These are phyloP conservation scores for Neltuma alba DNA, from an alignment of 306 rosid genomes.

Conservation along the genomic window DNA sequence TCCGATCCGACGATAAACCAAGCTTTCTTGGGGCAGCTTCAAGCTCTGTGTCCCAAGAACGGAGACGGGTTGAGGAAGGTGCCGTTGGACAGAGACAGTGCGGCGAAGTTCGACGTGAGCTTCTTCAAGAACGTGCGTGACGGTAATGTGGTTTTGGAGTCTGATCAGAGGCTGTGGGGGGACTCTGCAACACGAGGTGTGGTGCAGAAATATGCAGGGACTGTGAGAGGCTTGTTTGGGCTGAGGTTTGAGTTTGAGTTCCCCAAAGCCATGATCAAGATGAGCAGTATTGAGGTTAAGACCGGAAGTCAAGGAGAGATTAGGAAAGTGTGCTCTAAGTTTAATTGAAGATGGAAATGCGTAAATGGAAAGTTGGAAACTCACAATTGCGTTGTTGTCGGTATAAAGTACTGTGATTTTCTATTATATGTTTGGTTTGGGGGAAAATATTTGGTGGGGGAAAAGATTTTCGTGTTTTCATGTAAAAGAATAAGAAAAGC, in stretches of 20 bases:
- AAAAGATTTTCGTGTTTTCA: too few species aligned
- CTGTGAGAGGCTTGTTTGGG: conserved; percentile 54
- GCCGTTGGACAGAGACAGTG: conserved; percentile 55
- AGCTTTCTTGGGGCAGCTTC: conserved; percentile 43
- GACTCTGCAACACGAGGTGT: conserved; percentile 42
- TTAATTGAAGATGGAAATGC: conserved; percentile 63
- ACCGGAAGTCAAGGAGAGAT: conserved; percentile 68
- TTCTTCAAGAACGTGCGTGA: conserved; percentile 66
- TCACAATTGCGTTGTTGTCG: too few species aligned
- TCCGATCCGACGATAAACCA: conserved; percentile 58
- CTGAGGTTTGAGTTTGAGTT: conserved; percentile 63
- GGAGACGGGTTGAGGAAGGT: conserved; percentile 55
- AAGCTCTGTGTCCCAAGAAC: conserved; percentile 43
- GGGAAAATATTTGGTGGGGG: too few species aligned
- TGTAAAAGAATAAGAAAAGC: too few species aligned
- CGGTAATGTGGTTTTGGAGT: conserved; percentile 65
- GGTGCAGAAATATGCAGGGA: conserved; percentile 62
- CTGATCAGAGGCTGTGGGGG: conserved; percentile 79
- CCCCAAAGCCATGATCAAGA: conserved; percentile 71
- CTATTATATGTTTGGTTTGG: too few species aligned
- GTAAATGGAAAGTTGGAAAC: too few species aligned
- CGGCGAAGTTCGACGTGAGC: conserved; percentile 51
- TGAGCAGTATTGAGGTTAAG: conserved; percentile 73
- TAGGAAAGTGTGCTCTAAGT: conserved; percentile 59
- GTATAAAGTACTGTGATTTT: background rate